Evolutionary conservation across 2,329 filamentous ascomycete genomes (phyloP).

Genomic region (Trichothecium sympodiale): DNA sequence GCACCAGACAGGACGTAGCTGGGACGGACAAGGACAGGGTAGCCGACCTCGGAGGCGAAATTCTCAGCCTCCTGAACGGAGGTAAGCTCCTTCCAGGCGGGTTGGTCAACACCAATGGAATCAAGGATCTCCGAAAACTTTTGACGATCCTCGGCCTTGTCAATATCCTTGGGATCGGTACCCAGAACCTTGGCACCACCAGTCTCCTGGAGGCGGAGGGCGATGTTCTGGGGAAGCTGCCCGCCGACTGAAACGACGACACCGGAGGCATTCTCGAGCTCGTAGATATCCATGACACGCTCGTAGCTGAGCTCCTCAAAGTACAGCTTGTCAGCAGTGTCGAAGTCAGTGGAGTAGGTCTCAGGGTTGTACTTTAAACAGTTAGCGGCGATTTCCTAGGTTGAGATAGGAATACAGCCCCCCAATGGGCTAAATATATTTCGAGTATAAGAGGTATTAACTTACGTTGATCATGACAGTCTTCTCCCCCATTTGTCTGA

Average conservation of each 20-base stretch:
- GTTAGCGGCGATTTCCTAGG: no score
- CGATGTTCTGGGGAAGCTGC: constrained; percentile 95
- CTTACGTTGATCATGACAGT: constrained; percentile 89
- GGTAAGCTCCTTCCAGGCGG: constrained; percentile 93
- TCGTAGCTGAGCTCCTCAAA: constrained; percentile 97
- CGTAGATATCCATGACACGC: constrained; percentile 97
- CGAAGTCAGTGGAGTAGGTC: constrained; percentile 74
- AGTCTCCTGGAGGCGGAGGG: constrained; percentile 81
- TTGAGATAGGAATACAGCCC: no score
- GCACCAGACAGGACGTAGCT: constrained; percentile 94
- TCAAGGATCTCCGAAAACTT: constrained; percentile 98
- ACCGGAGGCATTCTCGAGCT: constrained; percentile 73
- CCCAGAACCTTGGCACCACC: constrained; percentile 86
- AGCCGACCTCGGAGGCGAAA: constrained; percentile 77
- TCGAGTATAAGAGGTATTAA: constrained; percentile 5
- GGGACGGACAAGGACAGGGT: constrained; percentile 90
- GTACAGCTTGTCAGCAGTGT: constrained; percentile 83
- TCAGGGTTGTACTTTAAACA: constrained; percentile 57
- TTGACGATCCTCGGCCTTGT: constrained; percentile 95
- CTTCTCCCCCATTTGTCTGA: constrained; percentile 85
- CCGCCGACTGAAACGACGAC: constrained; percentile 94
- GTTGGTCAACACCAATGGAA: constrained; percentile 92
- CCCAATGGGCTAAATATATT: no score
- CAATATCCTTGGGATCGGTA: constrained; percentile 87
- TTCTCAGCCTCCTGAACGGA: constrained; percentile 78